Conservation (phyloP, 1,139 yeast genomes). For the Dujonia santamariae region DNA sequence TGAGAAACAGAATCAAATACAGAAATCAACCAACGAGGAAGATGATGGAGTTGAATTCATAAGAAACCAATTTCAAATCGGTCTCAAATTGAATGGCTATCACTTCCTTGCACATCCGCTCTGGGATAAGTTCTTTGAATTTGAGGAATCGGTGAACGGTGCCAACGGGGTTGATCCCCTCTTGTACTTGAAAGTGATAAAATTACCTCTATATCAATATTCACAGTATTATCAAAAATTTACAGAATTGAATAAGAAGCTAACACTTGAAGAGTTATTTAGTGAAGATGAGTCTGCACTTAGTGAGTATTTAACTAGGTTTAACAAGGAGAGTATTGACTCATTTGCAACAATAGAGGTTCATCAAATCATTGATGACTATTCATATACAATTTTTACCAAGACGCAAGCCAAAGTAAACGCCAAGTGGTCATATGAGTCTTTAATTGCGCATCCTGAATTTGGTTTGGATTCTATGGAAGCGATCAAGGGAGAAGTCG, state of each 20-base stretch:
- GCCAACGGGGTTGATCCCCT: conserved; percentile 11
- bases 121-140: conserved; percentile 63
- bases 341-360: conserved; percentile 29
- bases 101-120: conserved; percentile 60
- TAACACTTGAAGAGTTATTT: conserved; percentile 14
- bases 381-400: conserved; percentile 38
- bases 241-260: conserved; percentile 31
- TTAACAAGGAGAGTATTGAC: conserved; percentile 18
- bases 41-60: conserved; percentile 20
- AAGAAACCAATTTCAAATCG: conserved; percentile 38
- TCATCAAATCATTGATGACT: conserved; percentile 40
- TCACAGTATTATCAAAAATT: conserved; percentile 59
- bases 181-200: conserved; percentile 41
- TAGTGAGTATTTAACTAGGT: conserved; percentile 19
- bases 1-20: conserved; percentile 27
- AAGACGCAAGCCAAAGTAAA: conserved; percentile 50
- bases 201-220: conserved; percentile 66
- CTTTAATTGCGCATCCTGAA: conserved; percentile 40
- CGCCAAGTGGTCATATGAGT: conserved; percentile 61
- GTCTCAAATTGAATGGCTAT: conserved; percentile 43
- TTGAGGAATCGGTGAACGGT: conserved; percentile 29
- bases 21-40: conserved; percentile 14
- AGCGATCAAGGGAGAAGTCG: conserved; percentile 29
- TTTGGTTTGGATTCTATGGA: conserved; percentile 32
- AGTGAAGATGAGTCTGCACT: conserved; percentile 16